Evolutionary conservation across 768 basidiomycete species (phyloP), one percentile per base, ranked within the genome.

Genomic region (Lentinula boryana): DNA sequence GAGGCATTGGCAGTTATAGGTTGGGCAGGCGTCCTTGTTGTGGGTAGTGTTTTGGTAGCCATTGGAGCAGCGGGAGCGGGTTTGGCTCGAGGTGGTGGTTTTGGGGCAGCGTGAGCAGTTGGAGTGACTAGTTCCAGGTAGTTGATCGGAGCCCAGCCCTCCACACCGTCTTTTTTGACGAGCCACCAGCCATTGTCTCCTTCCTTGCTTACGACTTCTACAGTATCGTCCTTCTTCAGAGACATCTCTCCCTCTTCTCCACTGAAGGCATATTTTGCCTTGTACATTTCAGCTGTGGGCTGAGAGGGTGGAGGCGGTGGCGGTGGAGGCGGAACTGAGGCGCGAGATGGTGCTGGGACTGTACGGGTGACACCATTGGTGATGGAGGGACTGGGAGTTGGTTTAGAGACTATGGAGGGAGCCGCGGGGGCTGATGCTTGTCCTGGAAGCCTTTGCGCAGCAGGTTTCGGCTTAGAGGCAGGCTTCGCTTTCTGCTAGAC

Each of bases 161-260:
- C 94, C 16, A 76, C 74, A 2, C 82, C 83, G 56, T 80, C 82
- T 73, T 89, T 93, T 80, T 88, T 91, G 60, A 98, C 89, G 35
- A 97, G 80, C 96, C 97, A 98, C 97, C 97, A 99, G 2, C 96
- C 97, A 66, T 96, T 96, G 62, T 95, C 86, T 64, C 95, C 87
- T 69, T 89, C 87, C 71, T 97, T 94, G 76, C 96, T 88, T 35
- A 95, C 78, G 18, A 98, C 77, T 75, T 98, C 95, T 1, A 98
- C 91, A 2, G 91, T 61, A 62, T 98, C 97, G 67, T 95, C 97
- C 72, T 98, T 98, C 65, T 81, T 83, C 56, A 99, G 73, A 5
- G 85, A 77, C 81, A 98, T 88, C 73, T 99, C 97, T 12, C 95
- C 95, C 36, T 88, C 87, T 72, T 98, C 91, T 1, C 95, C 95